Percentiles rank a stretch among this genome's conserved stretches.
phyloP scores from a whole-genome alignment of 495 filamentous ascomycete genomes.

The Xylaria longipes region DNA sequence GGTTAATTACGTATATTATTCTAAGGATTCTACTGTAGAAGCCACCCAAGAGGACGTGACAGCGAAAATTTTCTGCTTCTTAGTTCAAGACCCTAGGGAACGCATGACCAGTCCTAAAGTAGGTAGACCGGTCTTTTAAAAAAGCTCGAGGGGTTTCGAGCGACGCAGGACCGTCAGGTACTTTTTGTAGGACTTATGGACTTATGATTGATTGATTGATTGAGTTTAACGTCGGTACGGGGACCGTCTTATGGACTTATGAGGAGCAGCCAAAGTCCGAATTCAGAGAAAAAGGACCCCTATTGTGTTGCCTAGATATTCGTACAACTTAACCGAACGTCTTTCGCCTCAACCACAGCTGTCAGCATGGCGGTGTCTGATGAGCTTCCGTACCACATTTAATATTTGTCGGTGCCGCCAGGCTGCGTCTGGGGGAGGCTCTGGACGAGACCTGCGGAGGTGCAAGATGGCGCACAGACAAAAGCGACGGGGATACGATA shows the following conservation, averaged over 20 bases:
- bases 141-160: neutral
- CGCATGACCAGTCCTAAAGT: neutral
- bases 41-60: neutral
- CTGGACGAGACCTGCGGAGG: slow-evolving; percentile 1
- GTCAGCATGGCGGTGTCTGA: neutral
- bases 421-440: slow-evolving; percentile 3
- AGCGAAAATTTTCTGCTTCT: neutral
- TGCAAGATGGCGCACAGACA: slow-evolving; percentile 1
- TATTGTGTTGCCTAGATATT: neutral
- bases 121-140: neutral
- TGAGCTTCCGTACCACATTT: neutral
- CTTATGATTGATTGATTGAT: too few relatives aligned
- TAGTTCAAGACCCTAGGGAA: neutral
- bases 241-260: too few relatives aligned
- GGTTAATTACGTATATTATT: slow-evolving; percentile 3
- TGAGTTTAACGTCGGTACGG: too few relatives aligned
- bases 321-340: neutral
- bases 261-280: neutral
- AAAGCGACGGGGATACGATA: neutral
- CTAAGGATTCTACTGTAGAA: neutral
- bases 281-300: neutral
- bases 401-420: neutral
- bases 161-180: neutral
- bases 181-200: neutral
- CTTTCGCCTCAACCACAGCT: slow-evolving; percentile 5